A percentile compares a stretch with the other conserved stretches of the same genome.
phyloP scores from a whole-genome alignment of 2,329 filamentous ascomycete species.

The Diplodia corticola region DNA sequence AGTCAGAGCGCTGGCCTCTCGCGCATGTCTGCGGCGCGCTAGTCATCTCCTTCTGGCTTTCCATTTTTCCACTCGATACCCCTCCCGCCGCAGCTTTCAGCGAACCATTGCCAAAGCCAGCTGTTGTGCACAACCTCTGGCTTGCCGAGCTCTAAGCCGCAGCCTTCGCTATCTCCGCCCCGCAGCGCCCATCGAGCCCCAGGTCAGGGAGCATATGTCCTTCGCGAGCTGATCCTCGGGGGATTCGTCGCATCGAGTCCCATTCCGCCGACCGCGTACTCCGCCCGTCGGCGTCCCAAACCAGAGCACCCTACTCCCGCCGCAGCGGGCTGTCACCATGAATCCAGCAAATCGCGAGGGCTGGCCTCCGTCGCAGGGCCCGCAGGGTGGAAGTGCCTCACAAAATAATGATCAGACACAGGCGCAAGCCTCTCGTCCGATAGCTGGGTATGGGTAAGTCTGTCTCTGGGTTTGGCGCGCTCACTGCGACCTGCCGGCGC shows the following conservation, averaged over 20 bases:
- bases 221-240: conserved; percentile 10
- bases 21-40: conserved; percentile 6
- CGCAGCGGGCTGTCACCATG: conserved; percentile 29
- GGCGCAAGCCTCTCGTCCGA: conserved; percentile 36
- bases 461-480: not conserved
- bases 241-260: not conserved
- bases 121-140: conserved; percentile 14
- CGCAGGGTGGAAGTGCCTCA: conserved; percentile 50
- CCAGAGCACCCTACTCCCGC: conserved; percentile 2
- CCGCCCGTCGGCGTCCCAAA: not conserved
- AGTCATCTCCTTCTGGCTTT: not conserved
- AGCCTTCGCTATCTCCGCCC: conserved; percentile 9
- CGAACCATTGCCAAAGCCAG: not conserved
- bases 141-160: conserved; percentile 15
- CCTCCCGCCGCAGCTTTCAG: not conserved
- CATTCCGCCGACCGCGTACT: not conserved
- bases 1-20: conserved; percentile 4
- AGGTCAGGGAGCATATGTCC: conserved; percentile 16
- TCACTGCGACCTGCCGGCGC: not conserved
- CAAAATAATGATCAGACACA: conserved; percentile 41
- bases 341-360: conserved; percentile 45
- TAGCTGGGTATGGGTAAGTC: conserved; percentile 39
- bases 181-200: conserved; percentile 1
- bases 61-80: not conserved
- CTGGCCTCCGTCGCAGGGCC: conserved; percentile 48